These are phyloP conservation scores for Diaporthe destruens DNA, from an alignment of 2,329 filamentous ascomycete species.

Conservation along the genomic window DNA sequence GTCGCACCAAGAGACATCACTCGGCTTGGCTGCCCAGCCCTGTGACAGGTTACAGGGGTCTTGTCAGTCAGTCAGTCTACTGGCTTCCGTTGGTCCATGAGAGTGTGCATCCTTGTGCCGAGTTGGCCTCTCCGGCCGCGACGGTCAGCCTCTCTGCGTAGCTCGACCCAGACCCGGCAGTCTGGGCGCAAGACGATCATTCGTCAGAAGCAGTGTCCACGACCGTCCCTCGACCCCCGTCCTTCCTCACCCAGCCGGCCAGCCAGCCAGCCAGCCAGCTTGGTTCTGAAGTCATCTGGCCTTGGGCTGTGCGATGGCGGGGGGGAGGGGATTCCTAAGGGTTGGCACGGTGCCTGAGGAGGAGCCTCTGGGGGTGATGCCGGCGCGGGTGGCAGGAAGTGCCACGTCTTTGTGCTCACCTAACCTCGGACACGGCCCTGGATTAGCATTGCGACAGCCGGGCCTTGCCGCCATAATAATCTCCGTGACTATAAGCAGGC, in stretches of 20 bases:
- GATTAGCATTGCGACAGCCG: conserved; percentile 21
- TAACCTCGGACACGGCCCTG: conserved; percentile 37
- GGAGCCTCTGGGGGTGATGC: background rate
- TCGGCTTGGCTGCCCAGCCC: conserved; percentile 29
- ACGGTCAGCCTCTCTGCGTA: conserved; percentile 13
- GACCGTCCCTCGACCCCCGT: conserved; percentile 11
- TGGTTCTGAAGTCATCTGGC: conserved; percentile 8
- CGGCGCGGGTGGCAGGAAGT: conserved; percentile 37
- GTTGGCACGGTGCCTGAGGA: background rate
- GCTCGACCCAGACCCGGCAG: conserved; percentile 32
- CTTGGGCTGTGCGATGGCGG: conserved; percentile 23
- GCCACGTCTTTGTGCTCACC: background rate
- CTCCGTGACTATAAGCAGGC: background rate
- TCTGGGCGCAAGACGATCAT: conserved; percentile 35
- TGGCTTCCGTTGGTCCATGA: conserved; percentile 38
- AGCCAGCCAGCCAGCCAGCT: conserved; percentile 3
- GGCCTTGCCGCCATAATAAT: conserved; percentile 15
- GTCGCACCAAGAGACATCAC: conserved; percentile 2
- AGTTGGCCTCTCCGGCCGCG: conserved; percentile 7
- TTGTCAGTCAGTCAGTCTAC: conserved; percentile 2
- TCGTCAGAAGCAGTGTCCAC: background rate
- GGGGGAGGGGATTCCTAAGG: conserved; percentile 29
- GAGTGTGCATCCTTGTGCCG: conserved; percentile 21
- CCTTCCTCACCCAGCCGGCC: background rate
- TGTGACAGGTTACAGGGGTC: conserved; percentile 30